These are phyloP conservation scores for Tolypocladium cylindrosporum DNA, from an alignment of 2,329 filamentous ascomycete species.

Conservation along the genomic window DNA sequence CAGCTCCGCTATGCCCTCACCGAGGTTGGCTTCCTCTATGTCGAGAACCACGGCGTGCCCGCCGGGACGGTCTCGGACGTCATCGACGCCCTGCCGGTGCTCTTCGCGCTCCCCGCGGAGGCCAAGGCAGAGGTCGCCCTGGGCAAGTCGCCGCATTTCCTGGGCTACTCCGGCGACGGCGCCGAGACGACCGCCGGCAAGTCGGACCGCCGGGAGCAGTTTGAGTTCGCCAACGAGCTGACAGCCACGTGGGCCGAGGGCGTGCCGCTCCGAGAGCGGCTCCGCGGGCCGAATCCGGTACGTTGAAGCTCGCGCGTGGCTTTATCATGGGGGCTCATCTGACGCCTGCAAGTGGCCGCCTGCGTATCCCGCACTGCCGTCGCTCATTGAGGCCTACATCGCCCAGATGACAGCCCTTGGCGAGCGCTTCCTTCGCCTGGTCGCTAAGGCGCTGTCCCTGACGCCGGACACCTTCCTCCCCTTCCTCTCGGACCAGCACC, in stretches of 20 bases:
- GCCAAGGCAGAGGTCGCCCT: conserved; percentile 32
- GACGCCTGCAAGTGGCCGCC: not conserved
- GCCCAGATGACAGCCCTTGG: conserved; percentile 38
- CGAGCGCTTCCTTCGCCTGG: conserved; percentile 43
- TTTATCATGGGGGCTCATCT: not conserved
- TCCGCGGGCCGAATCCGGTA: conserved; percentile 40
- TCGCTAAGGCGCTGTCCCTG: conserved; percentile 44
- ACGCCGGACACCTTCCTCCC: conserved; percentile 36
- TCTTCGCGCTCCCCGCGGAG: not conserved
- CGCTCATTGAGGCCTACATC: conserved; percentile 32
- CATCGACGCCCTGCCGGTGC: conserved; percentile 18
- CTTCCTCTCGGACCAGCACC: conserved; percentile 13
- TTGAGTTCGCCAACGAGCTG: conserved; percentile 50
- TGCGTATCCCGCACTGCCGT: not conserved
- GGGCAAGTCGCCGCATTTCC: conserved; percentile 47
- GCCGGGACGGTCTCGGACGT: conserved; percentile 23
- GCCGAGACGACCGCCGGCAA: conserved; percentile 44
- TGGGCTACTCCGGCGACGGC: conserved; percentile 47
- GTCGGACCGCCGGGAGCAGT: conserved; percentile 45
- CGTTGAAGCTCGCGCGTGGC: not conserved
- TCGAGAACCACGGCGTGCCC: conserved; percentile 38
- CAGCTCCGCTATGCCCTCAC: conserved; percentile 36
- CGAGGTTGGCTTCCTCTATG: conserved; percentile 43
- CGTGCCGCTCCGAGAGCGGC: conserved; percentile 27
- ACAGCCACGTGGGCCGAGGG: conserved; percentile 20